These are phyloP conservation scores for Afroboletus lepidellus DNA, from an alignment of 1,284 basidiomycete species.

Conservation along the genomic window DNA sequence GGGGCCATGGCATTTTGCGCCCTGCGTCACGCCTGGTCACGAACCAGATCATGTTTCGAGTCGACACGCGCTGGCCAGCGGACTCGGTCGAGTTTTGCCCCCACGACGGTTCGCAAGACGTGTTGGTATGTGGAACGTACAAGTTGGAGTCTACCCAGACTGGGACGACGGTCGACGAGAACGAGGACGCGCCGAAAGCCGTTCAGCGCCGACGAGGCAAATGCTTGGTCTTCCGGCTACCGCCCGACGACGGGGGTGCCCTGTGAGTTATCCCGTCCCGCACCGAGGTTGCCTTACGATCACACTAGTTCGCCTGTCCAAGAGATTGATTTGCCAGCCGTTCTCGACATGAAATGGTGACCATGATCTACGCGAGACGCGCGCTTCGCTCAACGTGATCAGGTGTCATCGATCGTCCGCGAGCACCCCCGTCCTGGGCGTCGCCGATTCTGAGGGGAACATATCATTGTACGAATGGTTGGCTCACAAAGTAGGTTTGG, in stretches of 20 bases:
- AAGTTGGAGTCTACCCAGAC: conserved; percentile 46
- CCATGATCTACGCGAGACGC: not conserved
- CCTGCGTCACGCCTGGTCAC: not conserved
- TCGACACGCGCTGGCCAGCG: conserved; percentile 83
- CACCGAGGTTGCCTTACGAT: not conserved
- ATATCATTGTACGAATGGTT: conserved; percentile 63
- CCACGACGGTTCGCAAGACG: conserved; percentile 48
- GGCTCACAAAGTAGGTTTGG: conserved; percentile 43
- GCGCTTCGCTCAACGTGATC: conserved; percentile 5
- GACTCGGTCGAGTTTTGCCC: conserved; percentile 91
- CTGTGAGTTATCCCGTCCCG: conserved; percentile 10
- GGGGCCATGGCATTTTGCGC: too few species aligned
- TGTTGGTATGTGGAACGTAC: conserved; percentile 91
- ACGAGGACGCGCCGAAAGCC: conserved; percentile 2
- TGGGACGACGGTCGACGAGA: not conserved
- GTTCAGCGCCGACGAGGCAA: conserved; percentile 54
- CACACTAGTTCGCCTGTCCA: conserved; percentile 60
- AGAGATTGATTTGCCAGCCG: conserved; percentile 72
- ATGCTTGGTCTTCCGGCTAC: conserved; percentile 65
- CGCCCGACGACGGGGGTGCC: conserved; percentile 1
- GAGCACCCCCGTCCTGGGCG: conserved; percentile 51
- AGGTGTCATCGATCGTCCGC: conserved; percentile 58
- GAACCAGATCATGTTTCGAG: conserved; percentile 30
- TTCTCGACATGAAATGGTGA: conserved; percentile 94
- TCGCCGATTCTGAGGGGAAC: conserved; percentile 84